phyloP scores from a whole-genome alignment of 2,329 filamentous ascomycete genomes.

The Metarhizium sp. region DNA sequence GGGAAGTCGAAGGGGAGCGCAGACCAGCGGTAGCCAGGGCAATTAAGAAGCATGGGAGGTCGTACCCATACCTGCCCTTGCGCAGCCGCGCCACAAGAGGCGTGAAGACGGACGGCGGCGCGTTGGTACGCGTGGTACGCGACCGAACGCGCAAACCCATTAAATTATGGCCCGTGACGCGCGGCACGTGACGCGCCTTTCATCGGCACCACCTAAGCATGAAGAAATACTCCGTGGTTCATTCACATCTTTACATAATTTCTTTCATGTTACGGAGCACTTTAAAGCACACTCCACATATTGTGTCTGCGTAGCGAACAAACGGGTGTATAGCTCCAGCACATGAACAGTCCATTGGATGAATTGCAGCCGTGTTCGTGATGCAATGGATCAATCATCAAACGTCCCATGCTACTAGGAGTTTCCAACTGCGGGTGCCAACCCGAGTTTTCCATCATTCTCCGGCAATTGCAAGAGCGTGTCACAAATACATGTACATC shows the following conservation, averaged over 20 bases:
- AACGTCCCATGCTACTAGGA: no score
- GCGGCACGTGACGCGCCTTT: constrained; percentile 6
- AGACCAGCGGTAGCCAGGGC: constrained; percentile 7
- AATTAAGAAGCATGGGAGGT: constrained; percentile 2
- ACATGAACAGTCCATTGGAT: no score
- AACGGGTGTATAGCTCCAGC: not conserved
- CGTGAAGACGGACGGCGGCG: not conserved
- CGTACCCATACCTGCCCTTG: not conserved
- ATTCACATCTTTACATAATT: not conserved
- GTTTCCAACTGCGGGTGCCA: no score
- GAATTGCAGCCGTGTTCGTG: no score
- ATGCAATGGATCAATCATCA: no score
- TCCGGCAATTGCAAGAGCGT: no score
- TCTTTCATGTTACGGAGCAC: not conserved
- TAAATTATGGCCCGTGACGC: constrained; percentile 18
- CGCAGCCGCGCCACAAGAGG: constrained; percentile 8
- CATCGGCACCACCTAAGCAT: not conserved
- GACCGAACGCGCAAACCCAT: constrained; percentile 22
- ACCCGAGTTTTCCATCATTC: no score
- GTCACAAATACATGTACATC: no score
- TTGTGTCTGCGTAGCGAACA: not conserved
- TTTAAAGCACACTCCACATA: no score
- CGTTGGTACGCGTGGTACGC: constrained; percentile 16
- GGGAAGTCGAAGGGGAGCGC: constrained; percentile 3
- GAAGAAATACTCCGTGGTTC: no score